phyloP scores from a whole-genome alignment of 345 rosid genomes.

The Brassica incana region DNA sequence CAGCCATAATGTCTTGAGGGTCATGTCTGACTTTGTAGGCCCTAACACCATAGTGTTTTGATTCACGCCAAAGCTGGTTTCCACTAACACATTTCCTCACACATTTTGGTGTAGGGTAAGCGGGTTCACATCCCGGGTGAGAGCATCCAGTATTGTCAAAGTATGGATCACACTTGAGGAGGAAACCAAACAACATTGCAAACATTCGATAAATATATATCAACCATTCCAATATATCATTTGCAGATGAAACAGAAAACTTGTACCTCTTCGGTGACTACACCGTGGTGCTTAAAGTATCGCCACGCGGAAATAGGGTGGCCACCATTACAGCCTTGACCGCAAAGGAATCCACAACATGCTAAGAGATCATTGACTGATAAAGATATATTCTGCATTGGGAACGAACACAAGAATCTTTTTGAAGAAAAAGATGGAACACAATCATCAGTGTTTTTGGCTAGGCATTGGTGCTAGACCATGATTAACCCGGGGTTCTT shows the following conservation, averaged over 20 bases:
- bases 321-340: constrained; percentile 88
- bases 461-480: background rate
- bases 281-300: constrained; percentile 71
- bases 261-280: constrained; percentile 88
- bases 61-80: constrained; percentile 72
- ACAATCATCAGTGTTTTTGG: background rate
- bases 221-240: too few relatives aligned
- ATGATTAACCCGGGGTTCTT: too few relatives aligned
- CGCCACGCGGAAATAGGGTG: constrained; percentile 79
- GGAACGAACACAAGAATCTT: background rate
- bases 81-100: constrained; percentile 13
- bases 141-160: constrained; percentile 84
- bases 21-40: constrained; percentile 69
- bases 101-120: constrained; percentile 64
- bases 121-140: constrained; percentile 98
- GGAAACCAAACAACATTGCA: constrained; percentile 14
- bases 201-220: too few relatives aligned
- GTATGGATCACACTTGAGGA: constrained; percentile 85
- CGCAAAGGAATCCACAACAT: constrained; percentile 94
- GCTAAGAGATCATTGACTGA: constrained; percentile 92
- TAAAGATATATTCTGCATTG: constrained; percentile 71
- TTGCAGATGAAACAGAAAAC: constrained; percentile 5
- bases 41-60: constrained; percentile 75
- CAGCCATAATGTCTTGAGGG: constrained; percentile 78
- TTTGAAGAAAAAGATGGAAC: background rate